Evolutionary conservation across 139 green algal genomes (phyloP).

Genomic region (Coccomyxa sp.): DNA sequence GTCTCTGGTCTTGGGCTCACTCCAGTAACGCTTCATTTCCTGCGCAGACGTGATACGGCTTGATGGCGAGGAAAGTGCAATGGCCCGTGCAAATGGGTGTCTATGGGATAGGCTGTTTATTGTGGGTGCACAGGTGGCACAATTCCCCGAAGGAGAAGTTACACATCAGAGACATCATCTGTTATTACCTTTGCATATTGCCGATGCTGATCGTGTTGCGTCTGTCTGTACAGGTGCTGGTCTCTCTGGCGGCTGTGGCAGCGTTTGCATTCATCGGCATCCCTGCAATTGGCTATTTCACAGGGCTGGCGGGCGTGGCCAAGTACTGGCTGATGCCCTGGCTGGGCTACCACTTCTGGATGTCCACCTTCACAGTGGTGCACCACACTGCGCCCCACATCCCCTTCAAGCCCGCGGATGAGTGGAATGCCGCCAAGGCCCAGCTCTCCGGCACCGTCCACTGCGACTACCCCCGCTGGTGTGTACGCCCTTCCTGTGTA

Average conservation of each 20-base stretch:
- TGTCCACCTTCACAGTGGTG: slow-evolving; percentile 96
- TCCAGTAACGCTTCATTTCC: background rate
- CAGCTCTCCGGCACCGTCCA: slow-evolving; percentile 92
- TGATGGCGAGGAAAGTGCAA: background rate
- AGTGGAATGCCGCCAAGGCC: slow-evolving; percentile 91
- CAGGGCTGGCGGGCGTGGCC: slow-evolving; percentile 64
- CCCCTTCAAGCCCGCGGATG: slow-evolving; percentile 84
- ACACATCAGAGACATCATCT: background rate
- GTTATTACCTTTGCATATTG: background rate
- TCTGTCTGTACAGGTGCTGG: slow-evolving; percentile 40
- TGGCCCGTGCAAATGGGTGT: too few species aligned
- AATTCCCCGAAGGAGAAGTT: background rate
- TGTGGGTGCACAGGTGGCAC: too few species aligned
- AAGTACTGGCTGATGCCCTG: slow-evolving; percentile 98
- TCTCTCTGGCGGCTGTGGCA: slow-evolving; percentile 66
- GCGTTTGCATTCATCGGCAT: slow-evolving; percentile 62
- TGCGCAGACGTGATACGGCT: background rate
- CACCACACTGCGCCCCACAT: slow-evolving; percentile 98
- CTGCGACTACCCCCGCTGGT: slow-evolving; percentile 88
- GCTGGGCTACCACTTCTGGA: slow-evolving; percentile 99
- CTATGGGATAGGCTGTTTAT: too few species aligned
- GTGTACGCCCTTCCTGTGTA: background rate
- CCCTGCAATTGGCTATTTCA: slow-evolving; percentile 68
- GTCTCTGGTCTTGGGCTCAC: background rate
- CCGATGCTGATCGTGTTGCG: too few species aligned